Percentiles rank a stretch among this genome's conserved stretches.
These are phyloP conservation scores for Ascoidea rubescens DNA, from an alignment of 805 yeast genomes.

Conservation along the genomic window DNA sequence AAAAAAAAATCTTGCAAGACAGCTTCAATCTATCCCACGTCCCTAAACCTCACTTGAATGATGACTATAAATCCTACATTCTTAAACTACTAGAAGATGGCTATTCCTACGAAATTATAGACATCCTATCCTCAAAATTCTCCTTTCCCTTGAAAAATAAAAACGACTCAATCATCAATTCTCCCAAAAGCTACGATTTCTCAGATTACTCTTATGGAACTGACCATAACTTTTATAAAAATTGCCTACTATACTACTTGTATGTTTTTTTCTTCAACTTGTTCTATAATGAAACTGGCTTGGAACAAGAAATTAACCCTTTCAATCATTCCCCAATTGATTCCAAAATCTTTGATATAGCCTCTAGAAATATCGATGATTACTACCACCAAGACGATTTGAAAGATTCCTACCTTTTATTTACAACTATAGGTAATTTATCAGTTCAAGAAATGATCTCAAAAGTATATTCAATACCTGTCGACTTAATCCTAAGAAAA, in stretches of 20 bases:
- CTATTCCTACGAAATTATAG: conserved; percentile 6
- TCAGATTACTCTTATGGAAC: background rate
- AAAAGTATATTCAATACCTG: conserved; percentile 21
- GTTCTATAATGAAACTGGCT: background rate
- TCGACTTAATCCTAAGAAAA: conserved; percentile 52
- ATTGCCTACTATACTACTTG: conserved; percentile 6
- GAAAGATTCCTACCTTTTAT: background rate
- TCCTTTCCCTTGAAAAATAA: conserved; percentile 1
- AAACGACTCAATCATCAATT: background rate
- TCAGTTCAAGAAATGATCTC: background rate
- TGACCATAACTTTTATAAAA: conserved; percentile 4
- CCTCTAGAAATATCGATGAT: background rate
- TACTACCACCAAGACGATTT: background rate
- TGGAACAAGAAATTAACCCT: background rate
- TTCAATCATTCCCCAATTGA: background rate
- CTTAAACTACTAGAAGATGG: conserved; percentile 5
- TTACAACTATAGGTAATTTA: background rate
- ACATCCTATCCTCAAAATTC: conserved; percentile 7
- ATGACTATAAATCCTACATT: conserved; percentile 3
- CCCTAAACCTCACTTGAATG: conserved; percentile 4
- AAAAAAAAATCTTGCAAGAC: background rate
- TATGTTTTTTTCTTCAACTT: conserved; percentile 6
- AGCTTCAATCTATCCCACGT: background rate
- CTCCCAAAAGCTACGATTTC: background rate
- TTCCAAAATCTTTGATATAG: background rate